Evolutionary conservation across 1,284 basidiomycete genomes (phyloP).

Genomic region (Trametes sp.): DNA sequence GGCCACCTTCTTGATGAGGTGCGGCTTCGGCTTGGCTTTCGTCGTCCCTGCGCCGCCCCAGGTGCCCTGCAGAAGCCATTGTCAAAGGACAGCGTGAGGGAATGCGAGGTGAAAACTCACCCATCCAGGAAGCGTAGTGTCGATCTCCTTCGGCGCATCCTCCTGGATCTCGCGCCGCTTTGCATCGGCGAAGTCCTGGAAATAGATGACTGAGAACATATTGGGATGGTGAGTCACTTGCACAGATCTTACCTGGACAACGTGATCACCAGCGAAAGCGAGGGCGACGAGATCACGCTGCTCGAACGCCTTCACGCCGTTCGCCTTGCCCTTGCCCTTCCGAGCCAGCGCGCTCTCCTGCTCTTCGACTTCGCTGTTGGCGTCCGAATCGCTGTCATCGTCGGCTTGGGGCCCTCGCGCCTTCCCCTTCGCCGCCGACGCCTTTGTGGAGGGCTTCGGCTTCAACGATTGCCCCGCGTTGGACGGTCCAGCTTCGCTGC

Average conservation of each 20-base stretch:
- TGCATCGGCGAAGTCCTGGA: slow-evolving; percentile 84
- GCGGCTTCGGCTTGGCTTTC: slow-evolving; percentile 62
- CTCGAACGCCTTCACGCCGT: slow-evolving; percentile 70
- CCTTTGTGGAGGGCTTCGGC: slow-evolving; percentile 14
- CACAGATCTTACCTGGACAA: slow-evolving; percentile 72
- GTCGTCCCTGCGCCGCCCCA: slow-evolving; percentile 89
- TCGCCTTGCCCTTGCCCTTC: slow-evolving; percentile 51
- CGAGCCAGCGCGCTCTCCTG: slow-evolving; percentile 59
- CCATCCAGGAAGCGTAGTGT: slow-evolving; percentile 96
- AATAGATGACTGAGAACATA: neutral
- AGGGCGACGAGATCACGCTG: slow-evolving; percentile 91
- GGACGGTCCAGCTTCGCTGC: slow-evolving; percentile 24
- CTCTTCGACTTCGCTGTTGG: slow-evolving; percentile 70
- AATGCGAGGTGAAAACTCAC: slow-evolving; percentile 53
- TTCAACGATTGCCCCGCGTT: slow-evolving; percentile 30
- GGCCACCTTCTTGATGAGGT: slow-evolving; percentile 80
- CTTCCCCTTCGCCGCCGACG: slow-evolving; percentile 18
- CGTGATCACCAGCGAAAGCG: slow-evolving; percentile 97
- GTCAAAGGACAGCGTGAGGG: slow-evolving; percentile 3
- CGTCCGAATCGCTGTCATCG: slow-evolving; percentile 60
- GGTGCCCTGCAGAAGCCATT: slow-evolving; percentile 65
- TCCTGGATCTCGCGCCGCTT: slow-evolving; percentile 82
- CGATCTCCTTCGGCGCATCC: slow-evolving; percentile 87
- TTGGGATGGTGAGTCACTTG: neutral
- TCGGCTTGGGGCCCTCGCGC: slow-evolving; percentile 34